phyloP scores from a whole-genome alignment of 306 rosid species.

The Ceratonia siliqua region DNA sequence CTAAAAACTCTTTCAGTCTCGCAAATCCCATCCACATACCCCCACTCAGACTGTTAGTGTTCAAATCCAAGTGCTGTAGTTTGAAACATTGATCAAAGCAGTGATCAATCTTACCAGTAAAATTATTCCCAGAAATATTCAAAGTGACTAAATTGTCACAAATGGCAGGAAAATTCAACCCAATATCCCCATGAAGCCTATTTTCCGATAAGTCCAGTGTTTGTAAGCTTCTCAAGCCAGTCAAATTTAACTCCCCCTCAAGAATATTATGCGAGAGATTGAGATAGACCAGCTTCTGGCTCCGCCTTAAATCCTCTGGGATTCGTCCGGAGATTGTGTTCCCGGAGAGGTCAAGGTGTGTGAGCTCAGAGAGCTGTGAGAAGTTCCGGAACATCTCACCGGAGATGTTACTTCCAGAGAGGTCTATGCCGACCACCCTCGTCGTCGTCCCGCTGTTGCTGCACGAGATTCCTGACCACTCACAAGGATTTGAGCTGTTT shows the following conservation, averaged over 20 bases:
- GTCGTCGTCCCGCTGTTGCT: background rate
- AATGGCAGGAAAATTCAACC: conserved; percentile 58
- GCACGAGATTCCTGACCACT: conserved; percentile 68
- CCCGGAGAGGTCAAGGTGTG: conserved; percentile 68
- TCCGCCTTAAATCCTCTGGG: conserved; percentile 56
- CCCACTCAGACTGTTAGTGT: conserved; percentile 61
- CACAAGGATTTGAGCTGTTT: conserved; percentile 51
- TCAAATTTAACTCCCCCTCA: conserved; percentile 50
- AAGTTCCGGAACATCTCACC: conserved; percentile 63
- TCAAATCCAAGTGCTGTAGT: conserved; percentile 73
- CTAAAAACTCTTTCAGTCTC: conserved; percentile 57
- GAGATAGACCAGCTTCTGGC: conserved; percentile 57
- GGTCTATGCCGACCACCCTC: conserved; percentile 59
- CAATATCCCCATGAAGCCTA: conserved; percentile 56
- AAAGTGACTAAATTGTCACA: conserved; percentile 59
- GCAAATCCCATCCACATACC: conserved; percentile 61
- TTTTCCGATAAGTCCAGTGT: conserved; percentile 68
- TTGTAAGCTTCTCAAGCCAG: conserved; percentile 54
- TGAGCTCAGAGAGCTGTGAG: conserved; percentile 64
- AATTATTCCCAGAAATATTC: conserved; percentile 63
- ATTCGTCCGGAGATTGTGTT: conserved; percentile 61
- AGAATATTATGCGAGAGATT: conserved; percentile 77
- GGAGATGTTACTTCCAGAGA: conserved; percentile 39
- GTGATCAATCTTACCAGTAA: conserved; percentile 52
- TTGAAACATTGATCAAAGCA: conserved; percentile 62